Evolutionary conservation across 2,329 filamentous ascomycete species (phyloP).

Genomic region (Aaosphaeria pasadenensis): DNA sequence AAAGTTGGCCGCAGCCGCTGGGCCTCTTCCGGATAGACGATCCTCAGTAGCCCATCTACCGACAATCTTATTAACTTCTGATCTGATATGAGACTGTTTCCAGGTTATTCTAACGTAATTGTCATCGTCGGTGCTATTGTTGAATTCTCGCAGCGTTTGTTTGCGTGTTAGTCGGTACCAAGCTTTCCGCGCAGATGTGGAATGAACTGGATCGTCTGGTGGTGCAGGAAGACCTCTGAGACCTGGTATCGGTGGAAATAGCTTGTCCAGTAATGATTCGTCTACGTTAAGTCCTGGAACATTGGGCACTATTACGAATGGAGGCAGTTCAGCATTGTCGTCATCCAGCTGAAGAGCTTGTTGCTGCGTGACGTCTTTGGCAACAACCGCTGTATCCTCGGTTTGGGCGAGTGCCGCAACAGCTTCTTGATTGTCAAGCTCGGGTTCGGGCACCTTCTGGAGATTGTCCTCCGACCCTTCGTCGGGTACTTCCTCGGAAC

Average conservation of each 20-base stretch:
- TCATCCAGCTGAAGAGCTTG: too few relatives aligned
- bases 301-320: too few relatives aligned
- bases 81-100: conserved; percentile 28
- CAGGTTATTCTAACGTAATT: conserved; percentile 39
- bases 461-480: too few relatives aligned
- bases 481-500: too few relatives aligned
- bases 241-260: conserved; percentile 19
- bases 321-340: too few relatives aligned
- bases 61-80: conserved; percentile 35
- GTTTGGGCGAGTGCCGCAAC: too few relatives aligned
- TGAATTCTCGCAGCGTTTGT: conserved; percentile 38
- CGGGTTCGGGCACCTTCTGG: too few relatives aligned
- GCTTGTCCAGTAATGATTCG: conserved; percentile 15
- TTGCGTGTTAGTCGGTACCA: conserved; percentile 40
- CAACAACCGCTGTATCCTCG: too few relatives aligned
- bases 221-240: conserved; percentile 10
- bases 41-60: conserved; percentile 37
- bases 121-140: conserved; percentile 30
- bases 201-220: conserved; percentile 29
- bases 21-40: conserved; percentile 34
- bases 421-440: too few relatives aligned
- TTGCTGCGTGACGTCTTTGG: too few relatives aligned
- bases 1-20: conserved; percentile 32
- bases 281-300: conserved; percentile 7
- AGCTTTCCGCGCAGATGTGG: conserved; percentile 34